Evolutionary conservation across 441 rosid genomes (phyloP).

Genomic region (Populus hybrid): DNA sequence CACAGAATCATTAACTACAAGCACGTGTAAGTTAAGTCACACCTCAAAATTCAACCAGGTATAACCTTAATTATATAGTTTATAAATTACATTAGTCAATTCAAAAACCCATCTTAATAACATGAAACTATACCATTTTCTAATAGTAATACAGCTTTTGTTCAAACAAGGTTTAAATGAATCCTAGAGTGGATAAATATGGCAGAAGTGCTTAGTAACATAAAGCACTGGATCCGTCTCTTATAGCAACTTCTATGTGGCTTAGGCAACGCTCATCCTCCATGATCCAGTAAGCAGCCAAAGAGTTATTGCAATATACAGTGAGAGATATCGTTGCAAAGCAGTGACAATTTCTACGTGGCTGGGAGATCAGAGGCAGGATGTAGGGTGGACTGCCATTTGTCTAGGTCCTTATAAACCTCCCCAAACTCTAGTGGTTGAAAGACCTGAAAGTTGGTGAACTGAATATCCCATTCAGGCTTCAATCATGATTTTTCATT

Average conservation of each 20-base stretch:
- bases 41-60: constrained; percentile 6
- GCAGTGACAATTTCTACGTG: not conserved
- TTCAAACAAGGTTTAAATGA: not conserved
- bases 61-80: not conserved
- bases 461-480: not conserved
- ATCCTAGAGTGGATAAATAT: not conserved
- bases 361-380: constrained; percentile 5
- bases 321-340: not conserved
- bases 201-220: not conserved
- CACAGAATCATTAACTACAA: not conserved
- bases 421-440: not conserved
- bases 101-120: not conserved
- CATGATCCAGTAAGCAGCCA: not conserved
- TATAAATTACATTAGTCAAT: not conserved
- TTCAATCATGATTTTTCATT: not conserved
- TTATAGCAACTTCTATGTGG: not conserved
- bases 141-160: not conserved
- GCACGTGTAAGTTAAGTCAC: not conserved
- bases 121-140: not conserved
- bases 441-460: not conserved
- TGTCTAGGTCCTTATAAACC: not conserved
- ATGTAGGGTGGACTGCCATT: not conserved
- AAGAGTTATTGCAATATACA: not conserved
- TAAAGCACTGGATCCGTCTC: not conserved
- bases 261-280: not conserved